Percentiles rank a stretch among this genome's conserved stretches.
phyloP scores from a whole-genome alignment of 495 filamentous ascomycete genomes.

The Penicillium manginii region DNA sequence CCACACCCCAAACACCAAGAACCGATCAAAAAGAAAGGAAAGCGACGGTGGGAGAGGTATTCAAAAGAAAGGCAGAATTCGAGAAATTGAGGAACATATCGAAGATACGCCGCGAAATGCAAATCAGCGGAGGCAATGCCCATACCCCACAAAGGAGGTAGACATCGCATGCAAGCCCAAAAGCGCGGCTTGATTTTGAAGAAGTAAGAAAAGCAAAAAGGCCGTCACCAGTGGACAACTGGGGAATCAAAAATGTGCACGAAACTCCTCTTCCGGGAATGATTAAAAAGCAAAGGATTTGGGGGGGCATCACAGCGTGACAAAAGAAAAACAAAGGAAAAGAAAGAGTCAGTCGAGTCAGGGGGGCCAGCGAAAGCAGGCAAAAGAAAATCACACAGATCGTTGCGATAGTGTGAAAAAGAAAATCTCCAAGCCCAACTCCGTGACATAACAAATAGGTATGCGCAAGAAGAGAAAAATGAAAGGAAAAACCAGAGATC shows the following conservation, averaged over 20 bases:
- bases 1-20: slow-evolving; percentile 5
- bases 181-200: neutral
- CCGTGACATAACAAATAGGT: slow-evolving; percentile 29
- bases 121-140: neutral
- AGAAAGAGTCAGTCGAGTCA: slow-evolving; percentile 18
- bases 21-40: neutral
- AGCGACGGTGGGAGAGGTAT: slow-evolving; percentile 15
- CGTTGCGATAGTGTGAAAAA: slow-evolving; percentile 23
- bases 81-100: neutral
- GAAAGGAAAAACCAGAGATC: slow-evolving; percentile 14
- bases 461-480: slow-evolving; percentile 33
- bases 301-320: slow-evolving; percentile 39
- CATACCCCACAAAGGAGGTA: neutral
- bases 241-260: slow-evolving; percentile 38
- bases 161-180: neutral
- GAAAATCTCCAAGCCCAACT: slow-evolving; percentile 25
- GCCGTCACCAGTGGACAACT: neutral
- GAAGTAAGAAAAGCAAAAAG: neutral
- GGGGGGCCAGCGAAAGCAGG: slow-evolving; percentile 5
- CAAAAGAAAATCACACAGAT: slow-evolving; percentile 13
- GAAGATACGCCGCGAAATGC: slow-evolving; percentile 6
- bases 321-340: slow-evolving; percentile 36
- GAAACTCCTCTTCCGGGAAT: slow-evolving; percentile 24
- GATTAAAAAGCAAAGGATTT: slow-evolving; percentile 21
- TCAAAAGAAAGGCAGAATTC: slow-evolving; percentile 11